Conservation (phyloP, 2,329 filamentous ascomycete genomes). For the Curvularia lunata region DNA sequence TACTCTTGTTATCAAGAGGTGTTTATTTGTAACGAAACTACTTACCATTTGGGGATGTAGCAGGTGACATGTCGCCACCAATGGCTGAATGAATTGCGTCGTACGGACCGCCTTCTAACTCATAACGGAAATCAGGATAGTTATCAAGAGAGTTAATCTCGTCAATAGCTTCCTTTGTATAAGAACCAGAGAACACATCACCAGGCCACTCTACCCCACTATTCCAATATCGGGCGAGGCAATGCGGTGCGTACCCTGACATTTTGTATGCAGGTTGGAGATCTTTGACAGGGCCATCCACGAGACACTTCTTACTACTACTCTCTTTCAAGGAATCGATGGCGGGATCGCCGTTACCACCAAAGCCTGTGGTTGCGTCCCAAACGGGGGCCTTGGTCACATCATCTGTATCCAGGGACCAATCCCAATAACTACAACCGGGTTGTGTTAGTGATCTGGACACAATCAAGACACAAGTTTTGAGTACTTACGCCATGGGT, state of each 20-base stretch:
- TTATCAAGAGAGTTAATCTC: conserved; percentile 3
- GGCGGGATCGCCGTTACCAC: conserved; percentile 35
- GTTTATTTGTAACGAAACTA: not conserved
- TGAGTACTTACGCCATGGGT: conserved; percentile 5
- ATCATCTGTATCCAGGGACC: conserved; percentile 41
- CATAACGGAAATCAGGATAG: conserved; percentile 20
- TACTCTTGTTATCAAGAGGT: not conserved
- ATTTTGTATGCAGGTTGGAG: conserved; percentile 25
- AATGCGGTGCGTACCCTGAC: conserved; percentile 24
- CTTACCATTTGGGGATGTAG: conserved; percentile 36
- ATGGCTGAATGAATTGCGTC: conserved; percentile 31
- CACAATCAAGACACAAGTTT: not conserved
- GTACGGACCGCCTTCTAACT: conserved; percentile 38
- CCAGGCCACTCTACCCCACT: conserved; percentile 4
- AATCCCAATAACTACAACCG: conserved; percentile 44
- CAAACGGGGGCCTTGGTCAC: conserved; percentile 33
- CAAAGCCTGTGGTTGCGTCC: conserved; percentile 35
- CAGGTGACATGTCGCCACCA: conserved; percentile 37
- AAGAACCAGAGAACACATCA: not conserved
- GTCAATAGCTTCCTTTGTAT: conserved; percentile 1
- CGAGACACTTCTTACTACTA: conserved; percentile 21
- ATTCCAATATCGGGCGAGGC: conserved; percentile 33
- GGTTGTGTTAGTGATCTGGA: not conserved
- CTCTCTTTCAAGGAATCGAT: conserved; percentile 1
- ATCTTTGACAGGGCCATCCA: conserved; percentile 33